Base-by-base conservation (phyloP, 2,329 filamentous ascomycete genomes). In the Scedosporium minutisporum region DNA sequence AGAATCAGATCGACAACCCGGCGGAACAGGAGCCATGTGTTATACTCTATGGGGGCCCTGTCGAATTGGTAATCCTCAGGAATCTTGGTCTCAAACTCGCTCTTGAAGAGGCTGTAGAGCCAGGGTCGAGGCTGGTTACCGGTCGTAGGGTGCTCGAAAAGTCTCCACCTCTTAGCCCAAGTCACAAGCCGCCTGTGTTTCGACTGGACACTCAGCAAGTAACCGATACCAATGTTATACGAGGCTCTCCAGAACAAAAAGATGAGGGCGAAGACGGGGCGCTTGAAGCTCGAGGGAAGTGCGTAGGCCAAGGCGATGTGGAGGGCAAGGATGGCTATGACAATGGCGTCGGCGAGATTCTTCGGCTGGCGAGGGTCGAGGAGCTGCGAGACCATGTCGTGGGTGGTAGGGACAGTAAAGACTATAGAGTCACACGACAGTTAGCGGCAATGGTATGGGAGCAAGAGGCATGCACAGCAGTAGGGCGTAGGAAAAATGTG, bases 321-420 rank as follows among this genome's bases (percentile, higher is more conserved):
- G 61, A 84, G 76, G 62, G 81, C 88, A 58, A 99, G 82, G 64
- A 97, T 88, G 57, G 82, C 81, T 63, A 99, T 81, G 66, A 99
- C 92, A 64, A 89, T 72, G 63, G 86, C 77, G 75, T 99, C 95
- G 65, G 92, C 95, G 46, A 96, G 74, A 73, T 97, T 97, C 81
- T 99, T 99, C 61, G 95, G 92, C 73, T 97, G 89, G 67, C 89
- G 90, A 60, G 95, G 95, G 69, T 96, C 95, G 69, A 99, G 86
- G 62, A 99, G 84, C 77, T 97, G 95, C 60, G 93, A 96, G 69
- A 99, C 93, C 95, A 99, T 97, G 77, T 99, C 95, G 80, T 97
- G 92, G 63, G 95, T 99, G 65, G 91, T 88, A 58, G 95, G 95
- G 62, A 99, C 95, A 64, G 91, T 89, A 73, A 99, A 99, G 70